phyloP scores from a whole-genome alignment of 306 rosid species.

The Lithocarpus polystachyus region DNA sequence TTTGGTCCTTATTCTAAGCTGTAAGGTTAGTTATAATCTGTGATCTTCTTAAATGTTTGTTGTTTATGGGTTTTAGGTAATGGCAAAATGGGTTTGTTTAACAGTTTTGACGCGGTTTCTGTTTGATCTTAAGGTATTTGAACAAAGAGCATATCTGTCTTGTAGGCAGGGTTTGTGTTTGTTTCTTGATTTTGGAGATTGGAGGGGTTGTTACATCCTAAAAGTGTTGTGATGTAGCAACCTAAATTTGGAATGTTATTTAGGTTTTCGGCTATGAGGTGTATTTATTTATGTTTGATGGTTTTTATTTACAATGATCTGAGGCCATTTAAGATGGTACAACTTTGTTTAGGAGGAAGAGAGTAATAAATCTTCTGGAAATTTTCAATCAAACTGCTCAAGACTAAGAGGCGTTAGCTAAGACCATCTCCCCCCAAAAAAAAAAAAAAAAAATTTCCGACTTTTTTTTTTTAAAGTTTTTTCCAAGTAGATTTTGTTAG shows the following conservation, averaged over 20 bases:
- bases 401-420: too few species aligned
- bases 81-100: conserved; percentile 2
- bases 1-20: background rate
- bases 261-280: background rate
- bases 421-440: too few species aligned
- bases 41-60: background rate
- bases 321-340: too few species aligned
- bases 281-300: background rate
- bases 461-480: too few species aligned
- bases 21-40: background rate
- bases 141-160: background rate
- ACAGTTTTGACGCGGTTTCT: background rate
- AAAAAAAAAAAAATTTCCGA: too few species aligned
- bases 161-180: conserved; percentile 18
- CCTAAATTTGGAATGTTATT: background rate
- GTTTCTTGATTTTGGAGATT: conserved; percentile 11
- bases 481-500: too few species aligned
- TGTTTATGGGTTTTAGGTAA: background rate
- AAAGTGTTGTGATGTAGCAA: background rate
- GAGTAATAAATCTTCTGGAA: too few species aligned
- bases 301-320: too few species aligned
- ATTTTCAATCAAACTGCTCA: too few species aligned
- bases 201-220: background rate
- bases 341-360: too few species aligned
- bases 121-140: background rate